Evolutionary conservation across 805 yeast genomes (phyloP), one percentile per base, ranked within the genome.

Genomic region (Candida bentonensis): DNA sequence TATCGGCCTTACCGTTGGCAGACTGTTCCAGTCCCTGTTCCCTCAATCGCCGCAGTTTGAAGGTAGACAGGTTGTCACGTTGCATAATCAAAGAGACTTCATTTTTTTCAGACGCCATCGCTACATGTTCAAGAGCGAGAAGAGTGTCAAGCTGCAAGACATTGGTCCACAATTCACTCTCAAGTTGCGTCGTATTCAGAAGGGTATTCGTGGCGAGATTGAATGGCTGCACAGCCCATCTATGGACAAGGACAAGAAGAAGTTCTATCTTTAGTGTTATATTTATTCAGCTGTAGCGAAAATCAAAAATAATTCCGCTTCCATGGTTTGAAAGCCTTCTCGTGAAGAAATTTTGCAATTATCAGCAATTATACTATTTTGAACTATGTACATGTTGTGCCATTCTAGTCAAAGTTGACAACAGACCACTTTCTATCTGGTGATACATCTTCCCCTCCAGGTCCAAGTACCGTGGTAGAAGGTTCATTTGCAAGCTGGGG

Each of bases 141-240:
- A 86, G 61, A 79, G 78, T 54, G 96, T 89, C 1, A 98, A 97
- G 4, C 66, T 92, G 42, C 98, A 92, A 58, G 98, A 92, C 59
- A 67, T 92, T 39, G 98, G 98, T 0, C 98, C 98, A 1, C 96
- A 88, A 62, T 92, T 92, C 62, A 92, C 98, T 1, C 65, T 92
- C 60, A 80, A 82, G 58, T 66, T 92, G 53, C 76, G 95, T 62
- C 73, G 97, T 57, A 68, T 92, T 47, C 97, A 89, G 62, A 82
- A 78, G 65, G 98, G 97, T 44, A 73, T 92, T 55, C 79, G 79
- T 57, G 94, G 86, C 52, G 97, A 89, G 56, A 71, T 83, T 22
- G 96, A 86, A 56, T 89, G 97, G 96, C 96, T 92, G 63, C 95
- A 87, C 65, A 76, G 85, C 53, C 80, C 96, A 2, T 94, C 84